A percentile compares a stretch with the other conserved stretches of the same genome.
These are phyloP conservation scores for Dysphania ambrosioides DNA, from an alignment of 148 eudicot species.

Conservation along the genomic window DNA sequence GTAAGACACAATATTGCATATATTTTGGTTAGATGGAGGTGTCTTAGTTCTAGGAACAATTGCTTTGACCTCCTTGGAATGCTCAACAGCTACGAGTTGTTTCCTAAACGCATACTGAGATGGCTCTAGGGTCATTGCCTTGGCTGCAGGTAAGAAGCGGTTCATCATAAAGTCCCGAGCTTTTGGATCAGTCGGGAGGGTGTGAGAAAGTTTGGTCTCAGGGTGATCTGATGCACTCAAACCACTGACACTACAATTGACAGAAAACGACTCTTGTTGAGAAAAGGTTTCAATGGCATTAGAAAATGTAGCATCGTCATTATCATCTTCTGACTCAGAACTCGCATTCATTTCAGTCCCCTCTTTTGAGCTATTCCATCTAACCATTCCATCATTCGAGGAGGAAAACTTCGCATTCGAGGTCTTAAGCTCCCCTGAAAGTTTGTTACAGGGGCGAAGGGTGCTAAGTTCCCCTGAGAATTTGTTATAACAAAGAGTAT, in stretches of 20 bases:
- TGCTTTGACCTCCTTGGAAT: slow-evolving; percentile 34
- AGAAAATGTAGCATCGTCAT: slow-evolving; percentile 40
- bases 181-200: slow-evolving; percentile 35
- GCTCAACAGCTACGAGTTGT: slow-evolving; percentile 38
- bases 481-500: slow-evolving; percentile 17
- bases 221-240: slow-evolving; percentile 47
- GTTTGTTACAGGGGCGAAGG: slow-evolving; percentile 19
- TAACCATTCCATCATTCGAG: slow-evolving; percentile 23
- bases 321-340: slow-evolving; percentile 29
- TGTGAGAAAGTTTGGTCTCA: slow-evolving; percentile 27
- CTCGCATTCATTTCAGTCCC: slow-evolving; percentile 22
- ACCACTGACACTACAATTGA: slow-evolving; percentile 61
- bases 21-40: slow-evolving; percentile 36
- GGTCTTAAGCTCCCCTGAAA: slow-evolving; percentile 29
- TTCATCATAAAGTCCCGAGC: slow-evolving; percentile 83
- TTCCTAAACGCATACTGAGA: slow-evolving; percentile 64
- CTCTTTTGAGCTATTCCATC: slow-evolving; percentile 23
- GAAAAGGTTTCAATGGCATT: slow-evolving; percentile 63
- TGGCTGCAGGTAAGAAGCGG: slow-evolving; percentile 93
- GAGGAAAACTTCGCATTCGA: slow-evolving; percentile 24
- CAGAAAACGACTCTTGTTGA: slow-evolving; percentile 45
- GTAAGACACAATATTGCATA: slow-evolving; percentile 33
- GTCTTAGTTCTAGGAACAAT: slow-evolving; percentile 40
- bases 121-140: slow-evolving; percentile 70
- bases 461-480: slow-evolving; percentile 32